Evolutionary conservation across 768 basidiomycete species (phyloP).

Genomic region (Clitopilus hobsonii): DNA sequence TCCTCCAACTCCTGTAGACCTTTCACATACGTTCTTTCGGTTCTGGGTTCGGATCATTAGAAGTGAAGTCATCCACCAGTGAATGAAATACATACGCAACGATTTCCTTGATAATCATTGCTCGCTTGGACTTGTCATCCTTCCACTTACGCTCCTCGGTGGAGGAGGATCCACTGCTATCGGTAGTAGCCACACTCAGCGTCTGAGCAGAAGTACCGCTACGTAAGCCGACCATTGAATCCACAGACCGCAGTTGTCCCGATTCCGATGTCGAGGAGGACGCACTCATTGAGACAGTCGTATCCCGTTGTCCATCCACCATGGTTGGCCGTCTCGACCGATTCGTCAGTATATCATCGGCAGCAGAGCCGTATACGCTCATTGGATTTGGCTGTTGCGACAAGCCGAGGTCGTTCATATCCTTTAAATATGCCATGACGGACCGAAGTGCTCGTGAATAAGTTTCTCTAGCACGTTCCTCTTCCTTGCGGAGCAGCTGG

Average conservation of each 20-base stretch:
- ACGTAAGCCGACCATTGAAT: conserved; percentile 57
- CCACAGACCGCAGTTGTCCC: conserved; percentile 59
- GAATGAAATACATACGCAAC: conserved; percentile 59
- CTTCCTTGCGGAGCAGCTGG: conserved; percentile 55
- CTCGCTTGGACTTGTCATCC: conserved; percentile 83
- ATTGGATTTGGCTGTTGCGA: conserved; percentile 56
- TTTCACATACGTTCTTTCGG: conserved; percentile 92
- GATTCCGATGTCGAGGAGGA: conserved; percentile 33
- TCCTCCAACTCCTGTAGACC: conserved; percentile 92
- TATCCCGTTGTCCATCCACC: conserved; percentile 51
- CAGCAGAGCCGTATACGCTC: conserved; percentile 52
- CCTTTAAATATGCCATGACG: conserved; percentile 93
- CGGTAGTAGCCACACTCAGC: conserved; percentile 69
- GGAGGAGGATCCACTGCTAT: conserved; percentile 68
- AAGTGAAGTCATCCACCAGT: conserved; percentile 7
- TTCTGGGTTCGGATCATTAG: conserved; percentile 38
- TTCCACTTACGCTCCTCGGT: conserved; percentile 75
- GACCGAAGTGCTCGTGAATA: conserved; percentile 81
- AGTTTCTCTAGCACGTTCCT: conserved; percentile 65
- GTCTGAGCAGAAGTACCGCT: conserved; percentile 61
- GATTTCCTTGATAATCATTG: conserved; percentile 85
- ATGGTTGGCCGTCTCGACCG: conserved; percentile 68
- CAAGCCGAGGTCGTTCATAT: conserved; percentile 87
- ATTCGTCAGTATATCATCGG: conserved; percentile 35
- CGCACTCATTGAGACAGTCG: conserved; percentile 49